These are phyloP conservation scores for Lipomyces chichibuensis DNA, from an alignment of 805 yeast genomes.

Conservation along the genomic window DNA sequence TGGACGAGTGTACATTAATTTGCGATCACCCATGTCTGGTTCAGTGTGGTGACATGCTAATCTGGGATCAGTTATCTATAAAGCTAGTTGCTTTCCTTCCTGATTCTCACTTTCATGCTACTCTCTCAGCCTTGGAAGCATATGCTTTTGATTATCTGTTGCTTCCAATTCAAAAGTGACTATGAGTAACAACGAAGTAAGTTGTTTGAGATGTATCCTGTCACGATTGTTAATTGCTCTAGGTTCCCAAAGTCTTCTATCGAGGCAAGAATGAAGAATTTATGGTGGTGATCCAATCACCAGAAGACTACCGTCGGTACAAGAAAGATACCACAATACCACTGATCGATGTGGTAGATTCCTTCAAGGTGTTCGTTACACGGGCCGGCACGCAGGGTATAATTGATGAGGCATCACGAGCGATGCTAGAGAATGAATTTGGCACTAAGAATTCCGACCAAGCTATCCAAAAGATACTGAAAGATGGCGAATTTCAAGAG, in stretches of 20 bases:
- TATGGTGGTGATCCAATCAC: slow-evolving; percentile 63
- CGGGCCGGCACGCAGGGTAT: slow-evolving; percentile 71
- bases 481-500: slow-evolving; percentile 60
- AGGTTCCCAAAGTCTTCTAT: slow-evolving; percentile 35
- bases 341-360: slow-evolving; percentile 62
- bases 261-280: slow-evolving; percentile 69
- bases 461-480: slow-evolving; percentile 60
- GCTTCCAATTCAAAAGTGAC: background rate
- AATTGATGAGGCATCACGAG: slow-evolving; percentile 69
- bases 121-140: background rate
- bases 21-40: background rate
- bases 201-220: background rate
- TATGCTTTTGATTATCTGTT: background rate
- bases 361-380: slow-evolving; percentile 65
- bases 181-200: background rate
- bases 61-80: background rate
- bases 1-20: background rate
- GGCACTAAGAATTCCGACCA: slow-evolving; percentile 61
- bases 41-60: background rate
- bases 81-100: background rate
- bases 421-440: slow-evolving; percentile 66
- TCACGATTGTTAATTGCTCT: background rate
- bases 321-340: slow-evolving; percentile 56
- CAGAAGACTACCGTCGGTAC: slow-evolving; percentile 54
- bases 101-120: background rate